A percentile compares a stretch with the other conserved stretches of the same genome.
Conservation (phyloP, 2,329 filamentous ascomycete species). For the Colletotrichum liaoningense region DNA sequence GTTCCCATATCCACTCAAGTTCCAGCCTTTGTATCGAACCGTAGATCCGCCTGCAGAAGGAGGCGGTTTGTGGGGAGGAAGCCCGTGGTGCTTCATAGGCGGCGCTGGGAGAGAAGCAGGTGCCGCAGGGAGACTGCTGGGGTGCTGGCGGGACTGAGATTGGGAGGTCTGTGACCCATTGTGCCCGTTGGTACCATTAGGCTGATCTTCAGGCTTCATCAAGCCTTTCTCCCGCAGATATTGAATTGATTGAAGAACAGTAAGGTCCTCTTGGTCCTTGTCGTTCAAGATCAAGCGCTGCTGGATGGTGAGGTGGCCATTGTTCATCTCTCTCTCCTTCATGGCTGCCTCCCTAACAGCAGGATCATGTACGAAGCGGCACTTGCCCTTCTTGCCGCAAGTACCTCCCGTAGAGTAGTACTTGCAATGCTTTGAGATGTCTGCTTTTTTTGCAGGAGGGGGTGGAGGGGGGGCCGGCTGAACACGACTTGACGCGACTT, state of each 20-base stretch:
- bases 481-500: constrained; percentile 64
- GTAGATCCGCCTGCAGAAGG: constrained; percentile 39
- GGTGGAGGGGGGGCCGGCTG: constrained; percentile 49
- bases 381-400: constrained; percentile 81
- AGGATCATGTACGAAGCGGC: constrained; percentile 76
- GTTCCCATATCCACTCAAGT: constrained; percentile 53
- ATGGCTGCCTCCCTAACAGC: constrained; percentile 72
- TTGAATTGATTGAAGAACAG: constrained; percentile 73
- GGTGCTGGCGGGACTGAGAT: constrained; percentile 13
- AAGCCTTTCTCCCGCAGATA: constrained; percentile 72
- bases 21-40: constrained; percentile 52
- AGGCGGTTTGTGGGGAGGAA: constrained; percentile 48
- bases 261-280: constrained; percentile 75
- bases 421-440: constrained; percentile 75
- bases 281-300: constrained; percentile 75
- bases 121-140: constrained; percentile 49
- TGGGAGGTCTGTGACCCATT: neutral
- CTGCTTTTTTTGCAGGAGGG: constrained; percentile 66
- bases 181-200: constrained; percentile 37
- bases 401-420: constrained; percentile 77
- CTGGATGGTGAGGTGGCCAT: constrained; percentile 73
- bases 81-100: constrained; percentile 42
- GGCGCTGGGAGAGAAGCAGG: constrained; percentile 50
- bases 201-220: constrained; percentile 50
- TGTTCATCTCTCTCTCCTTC: constrained; percentile 72